Evolutionary conservation across 2,329 filamentous ascomycete genomes (phyloP), one percentile per base, ranked within the genome.

Genomic region (Fusarium abutilonis): DNA sequence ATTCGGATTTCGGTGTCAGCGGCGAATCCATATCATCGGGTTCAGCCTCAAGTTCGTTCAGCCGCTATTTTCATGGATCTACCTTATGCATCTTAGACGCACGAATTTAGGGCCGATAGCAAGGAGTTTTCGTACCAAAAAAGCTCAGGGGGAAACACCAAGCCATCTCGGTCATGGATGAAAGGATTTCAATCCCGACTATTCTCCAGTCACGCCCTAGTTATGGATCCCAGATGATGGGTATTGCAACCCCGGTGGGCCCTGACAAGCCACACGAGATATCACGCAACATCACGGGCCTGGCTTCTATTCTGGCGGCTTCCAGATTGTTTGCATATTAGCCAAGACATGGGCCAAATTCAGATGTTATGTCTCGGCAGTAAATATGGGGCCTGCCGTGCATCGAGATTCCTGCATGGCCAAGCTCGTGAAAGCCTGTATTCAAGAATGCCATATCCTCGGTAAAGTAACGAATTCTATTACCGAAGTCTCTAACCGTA

Each of bases 131-230:
- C 52, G 39, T 31, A 9, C 19, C 32, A 43, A 38, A 41, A 40
- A 29, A 14, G 19, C 29, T 6, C 7, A 41, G 29, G 29, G 31
- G 42, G 41, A 15, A 19, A 26, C 10, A 14, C 31, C 29, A 34
- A 44, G 34, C 46, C 59, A 45, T 28, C 26, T 28, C 49, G 21
- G 39, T 40, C 61, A 57, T 49, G 19, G 19, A 19, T 63, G 54
- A 48, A 31, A 43, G 40, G 5, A 4, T 26, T 63, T 21, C 23
- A 56, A 61, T 44, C 44, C 61, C 62, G 66, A 64, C 35, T 57
- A 56, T 57, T 63, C 57, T 64, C 68, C 66, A 68, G 56, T 41
- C 34, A 55, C 40, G 48, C 48, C 59, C 66, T 56, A 63, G 40
- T 31, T 49, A 65, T 53, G 52, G 51, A 42, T 57, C 50, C 47